A percentile compares a stretch with the other conserved stretches of the same genome.
Evolutionary conservation across 2,329 filamentous ascomycete species (phyloP).

Genomic region (Annulohypoxylon truncatum): DNA sequence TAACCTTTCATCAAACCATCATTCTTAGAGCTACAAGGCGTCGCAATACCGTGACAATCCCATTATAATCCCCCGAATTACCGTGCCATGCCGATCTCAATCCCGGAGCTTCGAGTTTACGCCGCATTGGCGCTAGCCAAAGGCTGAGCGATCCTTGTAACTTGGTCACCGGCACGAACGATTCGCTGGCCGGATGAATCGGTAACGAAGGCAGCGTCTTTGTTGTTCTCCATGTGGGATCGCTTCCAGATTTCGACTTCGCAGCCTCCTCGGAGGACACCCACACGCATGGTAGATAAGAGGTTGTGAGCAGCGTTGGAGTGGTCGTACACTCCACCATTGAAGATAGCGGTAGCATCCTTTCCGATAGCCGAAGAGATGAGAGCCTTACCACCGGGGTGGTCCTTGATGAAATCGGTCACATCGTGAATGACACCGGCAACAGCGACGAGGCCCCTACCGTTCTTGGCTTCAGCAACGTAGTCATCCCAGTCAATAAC

Average conservation of each 20-base stretch:
- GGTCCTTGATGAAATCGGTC: constrained; percentile 73
- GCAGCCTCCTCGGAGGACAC: constrained; percentile 73
- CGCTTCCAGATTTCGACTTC: constrained; percentile 79
- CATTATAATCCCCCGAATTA: constrained; percentile 24
- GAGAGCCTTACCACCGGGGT: constrained; percentile 75
- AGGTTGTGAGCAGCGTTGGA: constrained; percentile 76
- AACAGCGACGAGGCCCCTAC: constrained; percentile 68
- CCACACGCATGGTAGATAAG: constrained; percentile 74
- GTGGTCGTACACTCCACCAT: constrained; percentile 75
- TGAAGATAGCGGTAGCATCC: constrained; percentile 76
- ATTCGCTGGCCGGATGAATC: constrained; percentile 77
- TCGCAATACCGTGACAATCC: background rate
- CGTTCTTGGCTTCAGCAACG: constrained; percentile 71
- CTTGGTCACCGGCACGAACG: constrained; percentile 78
- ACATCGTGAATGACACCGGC: constrained; percentile 75
- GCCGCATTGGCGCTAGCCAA: constrained; percentile 78
- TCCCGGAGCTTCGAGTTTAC: constrained; percentile 47
- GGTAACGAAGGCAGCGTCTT: constrained; percentile 74
- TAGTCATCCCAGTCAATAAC: constrained; percentile 69
- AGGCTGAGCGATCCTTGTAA: constrained; percentile 79
- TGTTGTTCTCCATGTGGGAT: constrained; percentile 73
- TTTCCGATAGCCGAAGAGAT: constrained; percentile 73
- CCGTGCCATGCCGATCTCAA: background rate
- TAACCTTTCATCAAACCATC: constrained; percentile 1
- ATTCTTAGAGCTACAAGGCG: background rate